A percentile compares a stretch with the other conserved stretches of the same genome.
Conservation (phyloP, 768 basidiomycete genomes). For the Cyclocybe aegerita region DNA sequence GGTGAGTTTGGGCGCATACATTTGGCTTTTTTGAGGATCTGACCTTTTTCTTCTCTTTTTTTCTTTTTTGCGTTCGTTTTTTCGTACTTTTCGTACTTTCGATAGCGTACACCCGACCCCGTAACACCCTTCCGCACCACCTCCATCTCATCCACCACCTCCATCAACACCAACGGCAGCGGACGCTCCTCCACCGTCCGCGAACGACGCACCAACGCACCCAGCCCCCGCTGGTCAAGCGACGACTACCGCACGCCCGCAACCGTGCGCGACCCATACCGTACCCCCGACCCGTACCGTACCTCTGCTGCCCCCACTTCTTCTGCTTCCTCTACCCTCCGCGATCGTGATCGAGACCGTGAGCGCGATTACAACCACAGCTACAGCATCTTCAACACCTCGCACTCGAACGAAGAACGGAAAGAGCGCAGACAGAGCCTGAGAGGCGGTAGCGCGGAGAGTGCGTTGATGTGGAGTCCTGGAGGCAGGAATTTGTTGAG, state of each 20-base stretch:
- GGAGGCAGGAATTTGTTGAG: slow-evolving; percentile 58
- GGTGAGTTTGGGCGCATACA: slow-evolving; percentile 17
- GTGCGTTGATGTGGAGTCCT: slow-evolving; percentile 42
- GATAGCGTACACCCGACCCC: slow-evolving; percentile 27
- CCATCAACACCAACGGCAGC: slow-evolving; percentile 9
- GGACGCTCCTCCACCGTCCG: slow-evolving; percentile 29
- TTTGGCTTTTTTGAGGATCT: slow-evolving; percentile 2
- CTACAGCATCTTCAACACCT: slow-evolving; percentile 2
- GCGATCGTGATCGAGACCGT: too few relatives aligned
- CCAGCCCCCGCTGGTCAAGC: slow-evolving; percentile 22
- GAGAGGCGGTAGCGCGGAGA: slow-evolving; percentile 73
- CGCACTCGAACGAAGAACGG: slow-evolving; percentile 15
- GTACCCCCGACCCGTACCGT: too few relatives aligned
- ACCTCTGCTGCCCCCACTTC: too few relatives aligned
- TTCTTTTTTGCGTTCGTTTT: too few relatives aligned
- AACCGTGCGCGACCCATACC: slow-evolving; percentile 17
- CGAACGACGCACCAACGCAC: slow-evolving; percentile 18
- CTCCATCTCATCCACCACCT: too few relatives aligned
- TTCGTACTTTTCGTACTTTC: too few relatives aligned
- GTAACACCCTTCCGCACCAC: slow-evolving; percentile 33
- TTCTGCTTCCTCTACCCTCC: slow-evolving; percentile 4
- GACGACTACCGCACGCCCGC: slow-evolving; percentile 24
- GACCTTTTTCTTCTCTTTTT: not conserved
- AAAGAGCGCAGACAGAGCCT: slow-evolving; percentile 53
- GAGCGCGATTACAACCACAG: too few relatives aligned